phyloP scores from a whole-genome alignment of 768 basidiomycete genomes.

The Cubamyces sp. region DNA sequence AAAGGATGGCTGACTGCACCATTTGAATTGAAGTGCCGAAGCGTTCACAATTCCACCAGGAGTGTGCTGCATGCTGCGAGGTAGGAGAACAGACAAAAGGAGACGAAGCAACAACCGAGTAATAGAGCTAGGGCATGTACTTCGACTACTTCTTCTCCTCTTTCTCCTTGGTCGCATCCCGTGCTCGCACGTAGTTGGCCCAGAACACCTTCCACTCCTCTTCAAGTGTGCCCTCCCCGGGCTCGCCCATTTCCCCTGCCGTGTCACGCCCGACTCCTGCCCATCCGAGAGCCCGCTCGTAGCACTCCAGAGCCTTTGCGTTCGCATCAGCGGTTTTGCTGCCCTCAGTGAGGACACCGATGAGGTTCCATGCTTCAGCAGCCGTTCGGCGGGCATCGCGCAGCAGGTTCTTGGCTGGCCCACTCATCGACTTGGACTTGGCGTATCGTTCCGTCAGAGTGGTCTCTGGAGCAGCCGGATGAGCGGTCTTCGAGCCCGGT shows the following conservation, averaged over 20 bases:
- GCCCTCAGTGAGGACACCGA: conserved; percentile 66
- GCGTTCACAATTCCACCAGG: too few species aligned
- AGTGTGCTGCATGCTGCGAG: too few species aligned
- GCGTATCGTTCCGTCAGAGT: conserved; percentile 49
- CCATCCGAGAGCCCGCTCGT: conserved; percentile 72
- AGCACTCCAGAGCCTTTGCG: conserved; percentile 60
- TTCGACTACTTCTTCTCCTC: conserved; percentile 8
- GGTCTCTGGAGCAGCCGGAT: conserved; percentile 43
- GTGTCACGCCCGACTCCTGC: conserved; percentile 50
- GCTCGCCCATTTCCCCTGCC: conserved; percentile 41
- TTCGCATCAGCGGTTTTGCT: conserved; percentile 32
- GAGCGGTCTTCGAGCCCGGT: conserved; percentile 39
- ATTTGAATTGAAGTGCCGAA: too few species aligned
- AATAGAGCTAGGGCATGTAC: neutral
- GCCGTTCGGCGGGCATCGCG: conserved; percentile 73
- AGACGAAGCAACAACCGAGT: neutral
- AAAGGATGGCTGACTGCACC: too few species aligned
- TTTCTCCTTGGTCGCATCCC: conserved; percentile 30
- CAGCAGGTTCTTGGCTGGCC: conserved; percentile 59
- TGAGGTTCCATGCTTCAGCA: conserved; percentile 75
- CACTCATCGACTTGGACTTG: conserved; percentile 53
- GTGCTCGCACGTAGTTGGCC: conserved; percentile 62
- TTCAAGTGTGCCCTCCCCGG: conserved; percentile 58
- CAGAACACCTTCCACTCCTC: conserved; percentile 63
- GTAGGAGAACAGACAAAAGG: neutral